phyloP scores from a whole-genome alignment of 352 stramenopile species.

The Globisporangium emineosum region DNA sequence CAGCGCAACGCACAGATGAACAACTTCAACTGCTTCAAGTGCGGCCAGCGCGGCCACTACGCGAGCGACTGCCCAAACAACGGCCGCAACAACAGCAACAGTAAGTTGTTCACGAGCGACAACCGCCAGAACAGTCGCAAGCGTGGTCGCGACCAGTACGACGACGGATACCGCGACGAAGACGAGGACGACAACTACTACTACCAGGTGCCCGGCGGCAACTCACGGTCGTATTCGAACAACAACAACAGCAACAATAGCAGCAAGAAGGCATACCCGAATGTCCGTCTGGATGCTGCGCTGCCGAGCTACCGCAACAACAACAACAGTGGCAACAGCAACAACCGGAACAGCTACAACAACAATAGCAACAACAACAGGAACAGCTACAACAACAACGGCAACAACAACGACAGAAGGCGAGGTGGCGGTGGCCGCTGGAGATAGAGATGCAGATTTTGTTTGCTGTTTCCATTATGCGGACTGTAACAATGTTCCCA shows the following conservation, averaged over 20 bases:
- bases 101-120: constrained; percentile 12
- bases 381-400: constrained; percentile 20
- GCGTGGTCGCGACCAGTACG: constrained; percentile 44
- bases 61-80: constrained; percentile 39
- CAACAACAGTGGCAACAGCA: constrained; percentile 16
- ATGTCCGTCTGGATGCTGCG: constrained; percentile 18
- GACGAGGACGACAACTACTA: constrained; percentile 30
- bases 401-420: constrained; percentile 18
- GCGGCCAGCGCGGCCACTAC: constrained; percentile 43
- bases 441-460: constrained; percentile 14
- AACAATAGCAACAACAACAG: constrained; percentile 10
- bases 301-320: constrained; percentile 17
- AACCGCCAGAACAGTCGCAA: constrained; percentile 40
- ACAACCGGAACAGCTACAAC: constrained; percentile 9
- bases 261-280: constrained; percentile 11
- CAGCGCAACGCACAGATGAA: constrained; percentile 42
- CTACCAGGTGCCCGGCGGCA: constrained; percentile 30
- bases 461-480: background rate
- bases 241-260: constrained; percentile 3
- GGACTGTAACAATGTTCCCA: constrained; percentile 1
- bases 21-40: constrained; percentile 50
- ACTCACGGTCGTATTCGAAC: constrained; percentile 9
- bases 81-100: constrained; percentile 7
- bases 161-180: constrained; percentile 36
- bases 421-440: constrained; percentile 13